Conservation (phyloP, 73 alveolate species). For the Blepharisma japonicum region DNA sequence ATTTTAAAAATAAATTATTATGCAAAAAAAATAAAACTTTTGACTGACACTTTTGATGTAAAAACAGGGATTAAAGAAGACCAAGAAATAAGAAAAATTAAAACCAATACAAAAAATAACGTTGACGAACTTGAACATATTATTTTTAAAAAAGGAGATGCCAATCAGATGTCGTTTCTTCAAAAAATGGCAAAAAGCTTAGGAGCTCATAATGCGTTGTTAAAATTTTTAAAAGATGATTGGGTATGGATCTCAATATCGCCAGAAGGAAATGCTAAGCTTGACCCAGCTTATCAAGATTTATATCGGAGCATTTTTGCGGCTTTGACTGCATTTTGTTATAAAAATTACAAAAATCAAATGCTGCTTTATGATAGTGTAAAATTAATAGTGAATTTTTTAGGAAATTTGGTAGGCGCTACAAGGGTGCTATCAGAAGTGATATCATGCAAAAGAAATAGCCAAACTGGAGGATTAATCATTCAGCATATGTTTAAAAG, state of each 20-base stretch:
- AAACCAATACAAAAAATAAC: too few relatives aligned
- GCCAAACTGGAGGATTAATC: neutral
- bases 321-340: neutral
- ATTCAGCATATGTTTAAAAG: neutral
- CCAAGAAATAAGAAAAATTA: too few relatives aligned
- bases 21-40: too few relatives aligned
- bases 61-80: too few relatives aligned
- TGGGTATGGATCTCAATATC: neutral
- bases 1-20: too few relatives aligned
- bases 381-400: neutral
- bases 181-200: neutral
- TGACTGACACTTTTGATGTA: too few relatives aligned
- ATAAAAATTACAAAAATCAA: neutral
- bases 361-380: neutral
- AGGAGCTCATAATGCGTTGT: neutral
- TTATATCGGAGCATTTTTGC: neutral
- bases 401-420: neutral
- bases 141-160: too few relatives aligned
- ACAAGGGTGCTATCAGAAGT: conserved; percentile 1
- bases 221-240: conserved; percentile 7
- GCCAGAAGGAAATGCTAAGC: neutral
- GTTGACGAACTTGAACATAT: too few relatives aligned
- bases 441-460: neutral
- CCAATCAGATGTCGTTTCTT: too few relatives aligned
- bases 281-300: neutral